Percentiles rank a stretch among this genome's conserved stretches.
Conservation (phyloP, 345 rosid species). For the Leavenworthia alabamica region DNA sequence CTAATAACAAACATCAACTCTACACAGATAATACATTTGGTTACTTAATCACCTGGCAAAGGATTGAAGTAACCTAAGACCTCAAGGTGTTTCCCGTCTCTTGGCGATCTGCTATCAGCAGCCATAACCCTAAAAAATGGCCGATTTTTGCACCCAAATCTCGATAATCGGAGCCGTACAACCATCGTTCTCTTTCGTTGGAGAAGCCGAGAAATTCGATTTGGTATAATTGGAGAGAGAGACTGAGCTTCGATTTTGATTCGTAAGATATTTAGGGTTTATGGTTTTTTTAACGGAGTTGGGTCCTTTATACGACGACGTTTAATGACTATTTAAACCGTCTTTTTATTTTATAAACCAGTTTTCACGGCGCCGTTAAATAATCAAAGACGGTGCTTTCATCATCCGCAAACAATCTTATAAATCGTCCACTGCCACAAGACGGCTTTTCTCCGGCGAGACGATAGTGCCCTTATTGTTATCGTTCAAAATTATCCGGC, state of each 20-base stretch:
- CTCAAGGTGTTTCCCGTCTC: slow-evolving; percentile 90
- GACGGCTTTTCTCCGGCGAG: slow-evolving; percentile 10
- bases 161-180: slow-evolving; percentile 64
- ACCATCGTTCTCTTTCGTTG: slow-evolving; percentile 40
- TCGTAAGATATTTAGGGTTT: slow-evolving; percentile 19
- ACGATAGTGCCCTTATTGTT: not conserved
- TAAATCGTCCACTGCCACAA: slow-evolving; percentile 14
- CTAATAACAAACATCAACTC: not conserved
- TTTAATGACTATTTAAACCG: not conserved
- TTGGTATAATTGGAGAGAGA: slow-evolving; percentile 6
- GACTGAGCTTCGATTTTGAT: slow-evolving; percentile 12
- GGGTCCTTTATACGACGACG: slow-evolving; percentile 5
- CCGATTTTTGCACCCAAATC: slow-evolving; percentile 79
- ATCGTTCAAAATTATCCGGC: not conserved
- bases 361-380: slow-evolving; percentile 18
- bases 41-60: slow-evolving; percentile 51
- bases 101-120: slow-evolving; percentile 76
- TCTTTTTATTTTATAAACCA: not conserved
- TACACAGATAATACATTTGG: not conserved
- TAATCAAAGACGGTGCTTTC: not conserved
- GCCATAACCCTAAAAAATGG: slow-evolving; percentile 90
- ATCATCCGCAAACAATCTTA: not conserved
- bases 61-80: slow-evolving; percentile 81
- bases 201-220: not conserved
- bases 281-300: not conserved